Evolutionary conservation across 2,329 filamentous ascomycete species (phyloP), one percentile per base, ranked within the genome.

Genomic region (Huntiella decipiens): DNA sequence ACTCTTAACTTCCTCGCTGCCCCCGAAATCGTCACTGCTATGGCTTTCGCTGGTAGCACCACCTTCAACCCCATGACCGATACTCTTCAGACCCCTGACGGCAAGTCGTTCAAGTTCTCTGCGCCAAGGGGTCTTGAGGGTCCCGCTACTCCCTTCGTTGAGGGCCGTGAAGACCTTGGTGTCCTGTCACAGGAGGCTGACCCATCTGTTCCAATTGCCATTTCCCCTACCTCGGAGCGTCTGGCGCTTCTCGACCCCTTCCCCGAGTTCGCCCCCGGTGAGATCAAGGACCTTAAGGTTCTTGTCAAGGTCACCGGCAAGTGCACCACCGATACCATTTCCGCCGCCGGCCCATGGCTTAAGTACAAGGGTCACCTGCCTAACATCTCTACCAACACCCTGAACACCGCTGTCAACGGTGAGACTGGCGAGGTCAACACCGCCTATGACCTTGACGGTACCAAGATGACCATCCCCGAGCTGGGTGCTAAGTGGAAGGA

Each of bases 1-100:
- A 98, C 91, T 6, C 95, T 96, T 87, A 98, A 96, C 70, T 98
- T 98, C 66, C 74, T 98, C 44, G 88, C 91, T 7, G 95, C 87
- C 0, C 91, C 91, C 5, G 91, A 98, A 63, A 76, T 98, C 48
- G 91, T 98, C 51, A 96, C 91, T 4, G 91, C 91, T 43, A 88
- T 98, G 78, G 75, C 84, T 10, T 98, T 93, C 63, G 80, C 87
- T 37, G 91, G 91, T 45, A 77, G 74, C 45, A 96, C 88, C 16
- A 91, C 83, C 41, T 98, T 98, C 70, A 96, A 98, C 66, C 91
- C 91, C 22, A 74, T 94, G 62, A 93, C 83, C 10, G 91, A 98
- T 63, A 71, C 73, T 43, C 71, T 98, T 50, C 73, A 73, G 46
- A 88, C 87, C 1, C 77, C 87, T 2, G 79, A 79, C 43, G 91